Base-by-base conservation (phyloP, 768 basidiomycete genomes). In the Boletus rubropictus region DNA sequence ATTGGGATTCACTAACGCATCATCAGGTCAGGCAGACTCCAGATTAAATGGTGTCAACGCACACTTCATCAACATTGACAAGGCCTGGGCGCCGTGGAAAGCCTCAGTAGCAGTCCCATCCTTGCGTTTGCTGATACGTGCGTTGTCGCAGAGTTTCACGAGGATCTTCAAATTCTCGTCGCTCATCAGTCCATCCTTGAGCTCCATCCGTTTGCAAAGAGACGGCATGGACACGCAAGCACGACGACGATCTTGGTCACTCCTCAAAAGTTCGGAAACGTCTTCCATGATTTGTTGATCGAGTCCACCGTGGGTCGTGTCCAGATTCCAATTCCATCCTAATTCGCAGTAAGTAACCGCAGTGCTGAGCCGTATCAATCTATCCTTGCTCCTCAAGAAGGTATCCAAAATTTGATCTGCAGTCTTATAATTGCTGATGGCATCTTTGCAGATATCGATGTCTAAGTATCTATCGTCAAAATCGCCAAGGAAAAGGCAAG, bases 151-250 rank as follows among this genome's bases (percentile, higher is more conserved):
- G 2, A 56, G 39, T 7, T 48, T 24, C 35, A 66, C 46, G 12
- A 65, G 50, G 14, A 14, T 32, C 18, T 39, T 37, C 49, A 65
- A 12, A 25, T 62, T 58, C 14, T 36, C 38, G 1, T 66, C 22
- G 15, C 11, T 52, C 12, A 60, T 41, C 11, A 66, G 24, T 14
- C 37, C 39, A 0, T 22, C 18, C 32, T 35, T 55, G 27, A 66
- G 33, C 2, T 50, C 47, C 3, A 20, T 0, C 14, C 50, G 43
- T 31, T 63, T 60, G 49, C 58, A 66, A 32, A 65, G 61, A 8
- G 63, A 58, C 0, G 65, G 65, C 5, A 65, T 25, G 35, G 50
- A 66, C 5, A 52, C 54, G 53, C 65, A 66, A 28, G 53, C 63
- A 3, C 61, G 63, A 35, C 44, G 51, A 37, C 38, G 25, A 8